phyloP scores from a whole-genome alignment of 352 stramenopile genomes.

The Phytophthora vignae region DNA sequence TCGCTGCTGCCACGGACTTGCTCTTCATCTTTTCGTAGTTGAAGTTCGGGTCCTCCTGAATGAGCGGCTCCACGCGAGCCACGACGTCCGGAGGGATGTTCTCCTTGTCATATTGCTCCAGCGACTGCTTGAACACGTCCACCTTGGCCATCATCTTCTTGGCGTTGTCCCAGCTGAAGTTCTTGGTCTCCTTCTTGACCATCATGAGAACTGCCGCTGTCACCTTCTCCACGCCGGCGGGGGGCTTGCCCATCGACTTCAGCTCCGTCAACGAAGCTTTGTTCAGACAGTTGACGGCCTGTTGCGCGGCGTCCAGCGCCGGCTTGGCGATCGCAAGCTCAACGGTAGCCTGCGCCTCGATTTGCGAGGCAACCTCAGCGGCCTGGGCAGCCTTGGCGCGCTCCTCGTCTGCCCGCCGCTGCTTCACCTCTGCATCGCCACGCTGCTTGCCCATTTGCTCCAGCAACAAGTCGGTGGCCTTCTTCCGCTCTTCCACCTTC shows the following conservation, averaged over 20 bases:
- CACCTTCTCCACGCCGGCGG: conserved; percentile 90
- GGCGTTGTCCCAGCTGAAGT: conserved; percentile 95
- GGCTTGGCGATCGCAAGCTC: conserved; percentile 87
- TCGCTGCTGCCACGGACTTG: conserved; percentile 91
- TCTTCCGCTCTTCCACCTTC: conserved; percentile 92
- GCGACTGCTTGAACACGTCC: conserved; percentile 91
- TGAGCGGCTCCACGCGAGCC: conserved; percentile 79
- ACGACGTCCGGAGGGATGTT: conserved; percentile 92
- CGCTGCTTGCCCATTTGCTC: conserved; percentile 92
- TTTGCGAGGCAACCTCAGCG: conserved; percentile 68
- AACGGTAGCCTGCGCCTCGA: conserved; percentile 72
- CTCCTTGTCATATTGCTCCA: conserved; percentile 93
- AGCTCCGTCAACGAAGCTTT: conserved; percentile 90
- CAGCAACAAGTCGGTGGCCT: conserved; percentile 85
- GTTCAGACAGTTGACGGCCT: conserved; percentile 91
- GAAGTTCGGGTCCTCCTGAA: conserved; percentile 92
- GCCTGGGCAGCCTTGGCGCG: conserved; percentile 74
- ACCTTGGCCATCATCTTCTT: conserved; percentile 97
- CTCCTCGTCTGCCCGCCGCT: conserved; percentile 83
- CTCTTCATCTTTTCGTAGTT: conserved; percentile 95
- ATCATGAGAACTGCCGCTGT: conserved; percentile 92
- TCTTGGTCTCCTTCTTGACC: conserved; percentile 94
- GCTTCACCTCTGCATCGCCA: conserved; percentile 89
- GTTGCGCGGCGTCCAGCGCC: conserved; percentile 80
- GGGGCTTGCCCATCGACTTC: conserved; percentile 91